These are phyloP conservation scores for Aphanoascus verrucosus DNA, from an alignment of 2,329 filamentous ascomycete species.

Conservation along the genomic window DNA sequence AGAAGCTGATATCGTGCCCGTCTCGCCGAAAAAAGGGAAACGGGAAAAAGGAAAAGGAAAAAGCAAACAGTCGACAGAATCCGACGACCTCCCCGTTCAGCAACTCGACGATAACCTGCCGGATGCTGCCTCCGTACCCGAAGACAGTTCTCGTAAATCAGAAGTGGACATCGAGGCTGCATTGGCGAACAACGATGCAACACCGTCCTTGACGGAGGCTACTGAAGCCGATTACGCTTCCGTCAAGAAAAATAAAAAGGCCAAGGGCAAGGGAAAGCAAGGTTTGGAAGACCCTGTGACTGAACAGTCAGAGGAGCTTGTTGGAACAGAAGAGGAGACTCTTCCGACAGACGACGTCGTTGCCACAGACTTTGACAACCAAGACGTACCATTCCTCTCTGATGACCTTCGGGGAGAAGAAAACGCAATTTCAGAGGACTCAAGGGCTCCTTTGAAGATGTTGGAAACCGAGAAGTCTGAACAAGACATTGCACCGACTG, in stretches of 20 bases:
- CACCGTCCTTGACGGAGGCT: not conserved
- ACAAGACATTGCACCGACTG: not conserved
- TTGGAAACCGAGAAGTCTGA: not conserved
- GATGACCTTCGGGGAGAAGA: not conserved
- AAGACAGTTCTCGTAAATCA: not conserved
- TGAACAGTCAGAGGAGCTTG: not conserved
- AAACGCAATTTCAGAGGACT: not conserved
- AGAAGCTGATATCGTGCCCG: not conserved
- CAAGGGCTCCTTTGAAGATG: not conserved
- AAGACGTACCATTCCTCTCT: no score
- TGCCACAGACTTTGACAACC: no score
- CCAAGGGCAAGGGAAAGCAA: constrained; percentile 3
- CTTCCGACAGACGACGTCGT: not conserved
- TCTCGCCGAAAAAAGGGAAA: not conserved
- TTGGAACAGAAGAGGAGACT: not conserved
- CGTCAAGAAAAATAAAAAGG: constrained; percentile 10
- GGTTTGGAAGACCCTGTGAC: not conserved
- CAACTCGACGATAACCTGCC: not conserved
- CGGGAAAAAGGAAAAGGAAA: constrained; percentile 1
- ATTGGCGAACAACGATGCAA: not conserved
- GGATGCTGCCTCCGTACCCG: not conserved
- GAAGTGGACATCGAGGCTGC: not conserved
- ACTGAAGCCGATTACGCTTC: not conserved
- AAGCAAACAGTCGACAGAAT: not conserved
- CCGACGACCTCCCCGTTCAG: not conserved